A percentile compares a stretch with the other conserved stretches of the same genome.
Evolutionary conservation across 176 grass and related monocot genomes (phyloP).

Genomic region (Panicum miliaceum): DNA sequence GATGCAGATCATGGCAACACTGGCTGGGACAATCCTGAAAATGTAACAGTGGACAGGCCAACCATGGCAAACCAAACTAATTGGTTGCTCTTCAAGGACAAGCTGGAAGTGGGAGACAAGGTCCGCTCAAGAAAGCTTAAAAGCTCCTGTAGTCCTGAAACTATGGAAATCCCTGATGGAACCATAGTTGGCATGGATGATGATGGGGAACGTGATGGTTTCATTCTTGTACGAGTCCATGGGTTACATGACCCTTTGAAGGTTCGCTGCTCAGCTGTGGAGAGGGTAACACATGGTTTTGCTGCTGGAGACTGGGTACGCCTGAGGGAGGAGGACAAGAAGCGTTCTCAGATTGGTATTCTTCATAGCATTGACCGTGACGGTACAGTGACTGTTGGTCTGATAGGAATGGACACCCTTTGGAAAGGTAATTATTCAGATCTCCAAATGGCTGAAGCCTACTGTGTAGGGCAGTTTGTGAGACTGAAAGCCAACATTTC

Average conservation of each 20-base stretch:
- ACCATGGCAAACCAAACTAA: conserved; percentile 45
- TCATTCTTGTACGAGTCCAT: conserved; percentile 80
- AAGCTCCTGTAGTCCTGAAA: conserved; percentile 69
- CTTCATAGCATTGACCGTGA: conserved; percentile 77
- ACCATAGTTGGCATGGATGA: conserved; percentile 82
- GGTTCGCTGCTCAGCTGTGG: conserved; percentile 59
- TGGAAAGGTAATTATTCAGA: conserved; percentile 79
- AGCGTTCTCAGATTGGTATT: conserved; percentile 75
- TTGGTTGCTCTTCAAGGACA: conserved; percentile 82
- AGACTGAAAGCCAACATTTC: conserved; percentile 60
- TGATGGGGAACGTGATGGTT: conserved; percentile 55
- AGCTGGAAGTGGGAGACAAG: conserved; percentile 71
- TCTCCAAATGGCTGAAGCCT: conserved; percentile 88
- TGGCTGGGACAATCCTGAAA: conserved; percentile 49
- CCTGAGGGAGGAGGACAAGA: conserved; percentile 72
- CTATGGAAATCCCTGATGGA: conserved; percentile 91
- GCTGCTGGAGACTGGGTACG: conserved; percentile 82
- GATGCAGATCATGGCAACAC: conserved; percentile 49
- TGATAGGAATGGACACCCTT: conserved; percentile 83
- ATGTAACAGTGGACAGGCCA: conserved; percentile 42
- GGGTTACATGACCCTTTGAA: conserved; percentile 73
- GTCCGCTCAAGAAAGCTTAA: conserved; percentile 83
- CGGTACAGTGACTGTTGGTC: conserved; percentile 62
- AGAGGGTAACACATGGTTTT: conserved; percentile 84
- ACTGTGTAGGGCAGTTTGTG: conserved; percentile 83